Evolutionary conservation across 1,139 yeast species (phyloP).

Genomic region (Kodamaea plutei): DNA sequence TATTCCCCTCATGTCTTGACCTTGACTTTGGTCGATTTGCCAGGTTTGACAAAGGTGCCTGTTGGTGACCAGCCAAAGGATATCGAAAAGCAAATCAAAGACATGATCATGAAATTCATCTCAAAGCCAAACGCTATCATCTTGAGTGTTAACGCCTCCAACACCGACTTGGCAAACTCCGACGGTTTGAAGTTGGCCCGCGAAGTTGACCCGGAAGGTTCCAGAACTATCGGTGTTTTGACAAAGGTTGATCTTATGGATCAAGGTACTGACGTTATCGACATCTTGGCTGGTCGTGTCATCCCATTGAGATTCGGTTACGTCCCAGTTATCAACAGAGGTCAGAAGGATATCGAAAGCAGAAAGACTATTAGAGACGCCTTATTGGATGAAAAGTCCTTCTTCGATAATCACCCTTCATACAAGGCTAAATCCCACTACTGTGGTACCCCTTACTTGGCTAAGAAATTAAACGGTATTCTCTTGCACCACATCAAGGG

Average conservation of each 20-base stretch:
- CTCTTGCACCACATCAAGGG: conserved; percentile 89
- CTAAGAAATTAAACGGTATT: conserved; percentile 87
- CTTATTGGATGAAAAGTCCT: conserved; percentile 70
- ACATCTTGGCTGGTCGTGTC: conserved; percentile 91
- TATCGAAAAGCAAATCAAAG: conserved; percentile 90
- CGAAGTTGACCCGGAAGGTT: conserved; percentile 97
- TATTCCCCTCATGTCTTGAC: conserved; percentile 96
- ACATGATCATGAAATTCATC: conserved; percentile 90
- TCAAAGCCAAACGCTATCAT: conserved; percentile 96
- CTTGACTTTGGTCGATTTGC: conserved; percentile 91
- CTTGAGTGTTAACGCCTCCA: conserved; percentile 93
- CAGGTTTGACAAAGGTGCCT: conserved; percentile 98
- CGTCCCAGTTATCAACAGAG: conserved; percentile 96
- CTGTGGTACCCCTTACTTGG: conserved; percentile 96
- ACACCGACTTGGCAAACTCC: conserved; percentile 95
- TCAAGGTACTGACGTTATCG: conserved; percentile 97
- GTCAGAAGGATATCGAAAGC: conserved; percentile 89
- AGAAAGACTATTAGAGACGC: conserved; percentile 90
- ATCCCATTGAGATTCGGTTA: conserved; percentile 95
- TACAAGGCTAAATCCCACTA: conserved; percentile 81
- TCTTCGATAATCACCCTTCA: conserved; percentile 72
- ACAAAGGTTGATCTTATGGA: conserved; percentile 98
- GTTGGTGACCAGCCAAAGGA: conserved; percentile 99
- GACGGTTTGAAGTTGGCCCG: conserved; percentile 95
- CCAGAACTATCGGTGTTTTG: conserved; percentile 93